phyloP scores from a whole-genome alignment of 148 eudicot species.

The Nepenthes mirabilis region DNA sequence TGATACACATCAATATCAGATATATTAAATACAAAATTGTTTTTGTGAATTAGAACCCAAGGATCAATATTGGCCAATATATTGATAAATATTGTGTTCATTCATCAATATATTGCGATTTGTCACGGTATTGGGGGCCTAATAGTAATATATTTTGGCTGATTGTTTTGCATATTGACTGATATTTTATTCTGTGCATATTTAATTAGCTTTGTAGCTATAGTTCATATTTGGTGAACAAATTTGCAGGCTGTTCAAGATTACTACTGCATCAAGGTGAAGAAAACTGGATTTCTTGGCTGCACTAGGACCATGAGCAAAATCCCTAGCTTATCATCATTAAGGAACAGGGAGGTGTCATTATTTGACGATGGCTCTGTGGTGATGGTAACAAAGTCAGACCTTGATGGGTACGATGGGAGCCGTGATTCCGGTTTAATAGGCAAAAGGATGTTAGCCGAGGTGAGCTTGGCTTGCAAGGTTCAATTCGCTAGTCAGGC shows the following conservation, averaged over 20 bases:
- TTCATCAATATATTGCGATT: too few relatives aligned
- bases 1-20: too few relatives aligned
- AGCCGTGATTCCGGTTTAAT: not conserved
- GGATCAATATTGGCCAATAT: too few relatives aligned
- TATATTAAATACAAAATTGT: too few relatives aligned
- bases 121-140: too few relatives aligned
- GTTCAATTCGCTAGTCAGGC: slow-evolving; percentile 34
- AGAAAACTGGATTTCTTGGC: not conserved
- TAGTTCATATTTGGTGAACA: not conserved
- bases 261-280: slow-evolving; percentile 18
- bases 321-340: not conserved
- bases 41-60: too few relatives aligned
- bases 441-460: slow-evolving; percentile 8
- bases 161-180: too few relatives aligned
- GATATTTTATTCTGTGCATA: not conserved
- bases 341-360: slow-evolving; percentile 4
- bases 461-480: slow-evolving; percentile 21
- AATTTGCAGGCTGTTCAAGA: slow-evolving; percentile 32
- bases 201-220: not conserved
- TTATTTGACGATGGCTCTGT: slow-evolving; percentile 36
- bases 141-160: too few relatives aligned
- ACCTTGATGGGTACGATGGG: slow-evolving; percentile 42
- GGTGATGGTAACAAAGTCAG: slow-evolving; percentile 41
- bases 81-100: too few relatives aligned
- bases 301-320: not conserved